Base-by-base conservation (phyloP, 306 rosid species). In the Abrus precatorius region DNA sequence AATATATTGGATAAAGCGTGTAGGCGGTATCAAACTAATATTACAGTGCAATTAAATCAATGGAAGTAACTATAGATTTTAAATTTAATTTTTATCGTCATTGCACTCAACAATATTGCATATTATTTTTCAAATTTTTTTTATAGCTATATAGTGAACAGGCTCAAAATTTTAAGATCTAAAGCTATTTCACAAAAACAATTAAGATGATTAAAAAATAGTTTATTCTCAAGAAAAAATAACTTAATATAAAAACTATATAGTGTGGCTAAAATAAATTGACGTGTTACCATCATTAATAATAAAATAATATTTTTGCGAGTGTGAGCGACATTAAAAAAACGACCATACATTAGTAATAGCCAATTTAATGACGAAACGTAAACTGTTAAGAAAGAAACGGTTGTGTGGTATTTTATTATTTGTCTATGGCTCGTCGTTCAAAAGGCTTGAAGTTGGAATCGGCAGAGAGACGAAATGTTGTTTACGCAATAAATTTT, bases 301-400 rank as follows among this genome's bases (percentile, higher is more conserved):
- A 34, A 57, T 48, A 30, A 29, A 48, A 50, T 3, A 76, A 49
- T 33, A 44, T 2, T 3, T n/a, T 27, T 4, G 33, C 5, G 0
- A 28, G 11, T 7, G 29, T 30, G 59, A 69, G 33, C 33, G 8
- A 12, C 12, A 36, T 4, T 2, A 36, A 36, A 36, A 5, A 5
- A 7, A 9, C 6, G 70, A 57, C 69, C 76, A 32, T 43, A 67
- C 8, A 59, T 33, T 57, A 11, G 29, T 50, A 6, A 48, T 9
- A 38, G 36, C 20, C 65, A 69, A 82, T 60, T 40, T 47, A 14
- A 48, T 2, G 41, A 75, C 53, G 86, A 33, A 43, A 77, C 78
- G 69, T 34, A 49, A 76, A 36, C 54, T 74, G 5, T 4, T 7
- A 8, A 34, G 1, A 5, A 14, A 1, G 2, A 50, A 13, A n/a